Percentiles rank a stretch among this genome's conserved stretches.
phyloP scores from a whole-genome alignment of 2,329 filamentous ascomycete species.

The Xylaria arbuscula region DNA sequence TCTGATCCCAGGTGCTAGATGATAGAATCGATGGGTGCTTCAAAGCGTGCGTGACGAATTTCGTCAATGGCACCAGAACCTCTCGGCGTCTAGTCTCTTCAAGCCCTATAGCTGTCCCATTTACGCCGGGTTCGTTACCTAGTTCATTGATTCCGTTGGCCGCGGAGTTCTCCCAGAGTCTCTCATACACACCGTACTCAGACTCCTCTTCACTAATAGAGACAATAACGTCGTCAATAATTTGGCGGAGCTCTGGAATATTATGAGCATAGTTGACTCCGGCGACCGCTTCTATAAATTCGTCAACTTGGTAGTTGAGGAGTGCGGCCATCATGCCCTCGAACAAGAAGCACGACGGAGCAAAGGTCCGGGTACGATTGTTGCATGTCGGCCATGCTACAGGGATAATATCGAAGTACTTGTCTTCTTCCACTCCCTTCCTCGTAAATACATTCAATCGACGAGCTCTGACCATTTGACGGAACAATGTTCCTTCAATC shows the following conservation, averaged over 20 bases:
- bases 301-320: conserved; percentile 36
- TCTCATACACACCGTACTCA: background rate
- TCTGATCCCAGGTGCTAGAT: conserved; percentile 21
- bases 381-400: conserved; percentile 38
- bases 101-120: background rate
- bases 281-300: conserved; percentile 37
- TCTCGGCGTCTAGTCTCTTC: conserved; percentile 1
- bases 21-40: conserved; percentile 22
- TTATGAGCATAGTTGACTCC: conserved; percentile 13
- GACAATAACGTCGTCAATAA: conserved; percentile 22
- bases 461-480: conserved; percentile 23
- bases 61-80: conserved; percentile 18
- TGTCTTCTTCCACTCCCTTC: conserved; percentile 31
- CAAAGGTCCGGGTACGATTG: conserved; percentile 23
- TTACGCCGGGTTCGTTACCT: background rate
- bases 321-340: conserved; percentile 38
- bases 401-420: conserved; percentile 40
- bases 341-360: conserved; percentile 30
- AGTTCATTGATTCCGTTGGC: conserved; percentile 7
- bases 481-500: conserved; percentile 28
- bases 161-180: conserved; percentile 10
- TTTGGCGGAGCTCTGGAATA: conserved; percentile 20
- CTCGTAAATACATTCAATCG: conserved; percentile 35
- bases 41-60: conserved; percentile 27
- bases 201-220: conserved; percentile 14